Evolutionary conservation across 768 basidiomycete genomes (phyloP).

Genomic region (Macrolepiota albuminosa): DNA sequence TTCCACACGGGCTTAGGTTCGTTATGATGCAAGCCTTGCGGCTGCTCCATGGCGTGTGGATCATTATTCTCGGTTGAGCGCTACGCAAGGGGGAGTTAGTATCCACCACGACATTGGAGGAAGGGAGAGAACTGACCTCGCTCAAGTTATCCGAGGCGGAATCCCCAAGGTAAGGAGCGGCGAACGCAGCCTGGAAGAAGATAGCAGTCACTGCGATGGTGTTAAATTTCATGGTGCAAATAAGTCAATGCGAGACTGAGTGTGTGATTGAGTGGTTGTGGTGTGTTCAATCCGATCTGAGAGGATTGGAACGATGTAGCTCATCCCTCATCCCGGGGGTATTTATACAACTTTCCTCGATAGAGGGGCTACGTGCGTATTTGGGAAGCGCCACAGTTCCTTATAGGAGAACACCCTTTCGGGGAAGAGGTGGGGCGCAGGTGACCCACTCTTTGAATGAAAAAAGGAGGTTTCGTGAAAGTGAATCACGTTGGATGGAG

Average conservation of each 20-base stretch:
- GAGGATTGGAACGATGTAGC: not conserved
- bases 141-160: not conserved
- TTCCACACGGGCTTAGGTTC: not conserved
- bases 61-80: not conserved
- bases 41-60: not conserved
- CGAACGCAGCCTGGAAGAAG: not conserved
- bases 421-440: not conserved
- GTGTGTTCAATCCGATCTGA: not conserved
- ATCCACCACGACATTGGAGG: not conserved
- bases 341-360: not conserved
- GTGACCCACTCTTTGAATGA: not conserved
- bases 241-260: no score
- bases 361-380: not conserved
- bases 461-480: not conserved
- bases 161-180: not conserved
- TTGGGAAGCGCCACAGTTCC: not conserved
- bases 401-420: not conserved
- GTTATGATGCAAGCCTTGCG: not conserved
- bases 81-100: not conserved
- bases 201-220: not conserved
- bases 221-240: not conserved
- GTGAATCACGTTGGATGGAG: no score
- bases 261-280: not conserved
- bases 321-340: no score
- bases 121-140: not conserved